Conservation (phyloP, 176 grass and related monocot genomes). For the Hordeum marinum region DNA sequence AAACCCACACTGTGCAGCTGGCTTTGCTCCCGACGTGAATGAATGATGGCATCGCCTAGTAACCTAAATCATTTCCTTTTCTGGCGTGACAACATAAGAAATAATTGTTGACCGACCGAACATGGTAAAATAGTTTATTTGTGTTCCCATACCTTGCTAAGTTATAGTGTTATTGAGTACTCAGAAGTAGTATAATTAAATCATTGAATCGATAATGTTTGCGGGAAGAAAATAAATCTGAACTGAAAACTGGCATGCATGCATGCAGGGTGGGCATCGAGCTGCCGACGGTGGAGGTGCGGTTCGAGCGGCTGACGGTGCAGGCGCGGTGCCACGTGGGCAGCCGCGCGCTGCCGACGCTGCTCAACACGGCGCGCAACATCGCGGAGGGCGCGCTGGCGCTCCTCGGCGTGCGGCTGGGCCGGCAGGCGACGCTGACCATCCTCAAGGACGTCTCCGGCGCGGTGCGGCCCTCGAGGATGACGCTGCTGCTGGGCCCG, state of each 20-base stretch:
- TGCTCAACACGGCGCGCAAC: constrained; percentile 69
- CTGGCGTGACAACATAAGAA: background rate
- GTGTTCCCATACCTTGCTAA: background rate
- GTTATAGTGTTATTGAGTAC: too few species aligned
- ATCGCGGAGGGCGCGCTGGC: constrained; percentile 50
- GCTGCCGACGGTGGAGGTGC: constrained; percentile 91
- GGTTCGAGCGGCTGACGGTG: constrained; percentile 71
- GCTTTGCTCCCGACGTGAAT: background rate
- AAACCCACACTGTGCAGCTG: background rate
- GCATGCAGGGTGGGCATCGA: constrained; percentile 79
- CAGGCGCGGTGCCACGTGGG: constrained; percentile 76
- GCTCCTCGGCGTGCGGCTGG: constrained; percentile 36
- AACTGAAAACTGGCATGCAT: background rate
- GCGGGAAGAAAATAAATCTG: background rate
- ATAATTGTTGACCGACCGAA: background rate
- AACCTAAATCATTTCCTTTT: background rate
- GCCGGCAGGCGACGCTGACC: constrained; percentile 49
- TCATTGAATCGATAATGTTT: too few species aligned
- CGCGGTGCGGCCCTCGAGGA: constrained; percentile 55
- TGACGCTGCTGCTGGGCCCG: constrained; percentile 90
- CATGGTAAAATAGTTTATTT: background rate
- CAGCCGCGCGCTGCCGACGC: constrained; percentile 76
- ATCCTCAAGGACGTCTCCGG: constrained; percentile 73
- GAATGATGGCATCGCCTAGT: background rate
- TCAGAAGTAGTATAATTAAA: too few species aligned